phyloP scores from a whole-genome alignment of 73 alveolate species.

The Paramecium tetraurelia region DNA sequence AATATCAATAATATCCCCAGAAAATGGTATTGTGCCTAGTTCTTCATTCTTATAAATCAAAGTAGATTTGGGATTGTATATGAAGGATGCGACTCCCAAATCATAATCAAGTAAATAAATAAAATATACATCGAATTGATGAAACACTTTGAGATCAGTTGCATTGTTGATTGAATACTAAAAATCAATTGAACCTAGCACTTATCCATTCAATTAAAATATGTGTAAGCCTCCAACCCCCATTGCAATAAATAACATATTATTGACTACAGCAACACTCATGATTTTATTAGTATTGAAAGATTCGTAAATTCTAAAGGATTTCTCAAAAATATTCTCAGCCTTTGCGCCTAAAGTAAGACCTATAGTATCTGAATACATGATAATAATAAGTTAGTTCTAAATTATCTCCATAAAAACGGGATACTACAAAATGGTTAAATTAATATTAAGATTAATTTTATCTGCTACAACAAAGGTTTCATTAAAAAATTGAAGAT shows the following conservation, averaged over 20 bases:
- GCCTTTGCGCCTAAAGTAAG: background rate
- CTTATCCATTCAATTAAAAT: background rate
- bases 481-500: background rate
- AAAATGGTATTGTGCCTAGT: background rate
- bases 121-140: background rate
- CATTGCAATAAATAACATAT: slow-evolving; percentile 10
- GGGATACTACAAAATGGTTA: background rate
- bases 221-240: background rate
- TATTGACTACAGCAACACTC: background rate
- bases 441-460: background rate
- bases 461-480: background rate
- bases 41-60: background rate
- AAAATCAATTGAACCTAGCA: background rate
- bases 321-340: background rate
- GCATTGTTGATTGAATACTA: background rate
- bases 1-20: background rate
- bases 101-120: background rate
- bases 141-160: background rate
- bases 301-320: background rate
- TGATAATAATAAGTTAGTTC: background rate
- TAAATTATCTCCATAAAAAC: background rate
- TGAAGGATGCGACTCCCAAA: background rate
- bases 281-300: background rate
- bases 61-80: background rate
- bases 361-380: background rate